A percentile compares a stretch with the other conserved stretches of the same genome.
Conservation (phyloP, 2,329 filamentous ascomycete genomes). For the Septoria petroselini region DNA sequence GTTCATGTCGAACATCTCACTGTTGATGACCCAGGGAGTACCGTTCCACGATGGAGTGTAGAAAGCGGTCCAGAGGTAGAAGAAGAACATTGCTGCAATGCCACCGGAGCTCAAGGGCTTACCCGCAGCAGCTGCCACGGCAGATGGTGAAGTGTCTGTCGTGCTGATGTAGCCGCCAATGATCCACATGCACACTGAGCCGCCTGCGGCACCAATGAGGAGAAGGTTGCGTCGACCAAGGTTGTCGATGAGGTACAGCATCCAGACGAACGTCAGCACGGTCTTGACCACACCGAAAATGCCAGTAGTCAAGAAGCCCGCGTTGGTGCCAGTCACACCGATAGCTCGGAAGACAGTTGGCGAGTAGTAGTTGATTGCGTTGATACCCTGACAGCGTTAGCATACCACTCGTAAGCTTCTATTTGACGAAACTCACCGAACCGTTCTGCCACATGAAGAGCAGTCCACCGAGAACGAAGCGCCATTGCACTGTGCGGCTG, state of each 20-base stretch:
- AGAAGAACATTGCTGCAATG: constrained; percentile 65
- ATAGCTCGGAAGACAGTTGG: constrained; percentile 67
- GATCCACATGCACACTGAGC: constrained; percentile 64
- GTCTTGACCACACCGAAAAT: constrained; percentile 78
- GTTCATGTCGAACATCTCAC: constrained; percentile 71
- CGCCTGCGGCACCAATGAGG: constrained; percentile 61
- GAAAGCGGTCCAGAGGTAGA: constrained; percentile 66
- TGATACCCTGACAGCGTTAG: constrained; percentile 55
- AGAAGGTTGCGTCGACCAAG: constrained; percentile 62
- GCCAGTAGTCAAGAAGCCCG: constrained; percentile 64
- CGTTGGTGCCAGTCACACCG: constrained; percentile 59
- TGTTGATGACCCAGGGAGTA: constrained; percentile 71
- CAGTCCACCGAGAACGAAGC: constrained; percentile 69
- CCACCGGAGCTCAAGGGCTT: constrained; percentile 48
- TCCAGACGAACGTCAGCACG: constrained; percentile 63
- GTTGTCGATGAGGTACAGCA: constrained; percentile 65
- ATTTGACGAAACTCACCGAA: constrained; percentile 29
- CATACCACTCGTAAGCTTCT: no score
- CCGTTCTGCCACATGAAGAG: constrained; percentile 80
- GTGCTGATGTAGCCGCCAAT: constrained; percentile 57
- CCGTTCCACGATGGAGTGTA: constrained; percentile 57
- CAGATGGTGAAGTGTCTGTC: constrained; percentile 43
- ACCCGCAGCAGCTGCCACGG: constrained; percentile 33
- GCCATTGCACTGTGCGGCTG: constrained; percentile 60
- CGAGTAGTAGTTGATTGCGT: constrained; percentile 73